Percentiles rank a stretch among this genome's conserved stretches.
These are phyloP conservation scores for Cordyceps cicadae DNA, from an alignment of 2,329 filamentous ascomycete species.

Conservation along the genomic window DNA sequence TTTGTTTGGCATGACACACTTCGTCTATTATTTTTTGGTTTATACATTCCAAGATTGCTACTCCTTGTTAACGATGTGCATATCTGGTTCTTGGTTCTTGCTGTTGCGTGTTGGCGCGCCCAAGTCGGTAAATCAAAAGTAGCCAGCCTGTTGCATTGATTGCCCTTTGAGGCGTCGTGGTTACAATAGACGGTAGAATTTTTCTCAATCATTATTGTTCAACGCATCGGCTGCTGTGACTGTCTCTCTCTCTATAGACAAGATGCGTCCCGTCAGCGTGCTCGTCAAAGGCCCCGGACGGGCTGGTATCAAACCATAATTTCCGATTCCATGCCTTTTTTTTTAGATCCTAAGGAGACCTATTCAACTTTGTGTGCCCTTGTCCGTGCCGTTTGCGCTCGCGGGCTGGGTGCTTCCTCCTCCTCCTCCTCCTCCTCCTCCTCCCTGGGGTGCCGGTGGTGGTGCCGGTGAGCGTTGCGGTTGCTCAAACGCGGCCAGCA, in stretches of 20 bases:
- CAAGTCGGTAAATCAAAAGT: background rate
- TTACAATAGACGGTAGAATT: background rate
- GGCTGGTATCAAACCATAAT: too few relatives aligned
- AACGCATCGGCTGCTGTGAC: background rate
- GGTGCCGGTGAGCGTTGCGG: background rate
- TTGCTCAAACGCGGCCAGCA: slow-evolving; percentile 41
- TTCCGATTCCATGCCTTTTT: too few relatives aligned
- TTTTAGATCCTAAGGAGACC: too few relatives aligned
- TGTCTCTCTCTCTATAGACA: too few relatives aligned
- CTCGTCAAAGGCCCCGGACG: too few relatives aligned
- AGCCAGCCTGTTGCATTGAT: background rate
- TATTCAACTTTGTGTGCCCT: background rate
- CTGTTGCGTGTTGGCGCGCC: background rate
- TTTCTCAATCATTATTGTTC: background rate
- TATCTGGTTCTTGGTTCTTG: background rate
- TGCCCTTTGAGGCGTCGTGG: background rate
- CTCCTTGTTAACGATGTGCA: slow-evolving; percentile 1
- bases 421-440: background rate
- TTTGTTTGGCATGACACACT: background rate
- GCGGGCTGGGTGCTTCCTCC: background rate
- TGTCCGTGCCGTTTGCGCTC: background rate
- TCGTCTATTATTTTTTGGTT: background rate
- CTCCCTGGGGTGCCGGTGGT: background rate
- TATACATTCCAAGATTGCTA: slow-evolving; percentile 5
- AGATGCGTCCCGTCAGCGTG: too few relatives aligned